Percentiles rank a stretch among this genome's conserved stretches.
Conservation (phyloP, 2,329 filamentous ascomycete species). For the Teratosphaeria nubilosa region DNA sequence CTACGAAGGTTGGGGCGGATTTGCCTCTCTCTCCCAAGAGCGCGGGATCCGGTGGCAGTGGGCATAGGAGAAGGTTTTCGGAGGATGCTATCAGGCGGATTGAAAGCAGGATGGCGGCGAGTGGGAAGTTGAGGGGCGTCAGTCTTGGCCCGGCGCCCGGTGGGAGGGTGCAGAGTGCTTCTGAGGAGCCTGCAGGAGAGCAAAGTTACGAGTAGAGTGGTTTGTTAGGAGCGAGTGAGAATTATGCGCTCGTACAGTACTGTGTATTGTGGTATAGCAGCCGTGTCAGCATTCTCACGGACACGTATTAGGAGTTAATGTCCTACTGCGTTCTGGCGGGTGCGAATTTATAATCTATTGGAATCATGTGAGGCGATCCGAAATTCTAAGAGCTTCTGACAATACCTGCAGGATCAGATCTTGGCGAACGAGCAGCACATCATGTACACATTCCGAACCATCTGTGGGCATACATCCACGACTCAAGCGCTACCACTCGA, state of each 20-base stretch:
- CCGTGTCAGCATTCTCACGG: not conserved
- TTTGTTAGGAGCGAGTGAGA: not conserved
- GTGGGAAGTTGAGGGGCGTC: slow-evolving; percentile 9
- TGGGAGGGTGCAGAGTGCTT: not conserved
- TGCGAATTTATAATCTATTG: not conserved
- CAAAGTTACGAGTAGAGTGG: not conserved
- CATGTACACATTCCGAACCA: not conserved
- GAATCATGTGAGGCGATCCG: not conserved
- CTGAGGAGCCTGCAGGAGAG: not conserved
- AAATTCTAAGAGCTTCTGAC: no score
- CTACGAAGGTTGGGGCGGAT: slow-evolving; percentile 7
- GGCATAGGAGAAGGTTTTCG: slow-evolving; percentile 19
- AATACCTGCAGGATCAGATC: not conserved
- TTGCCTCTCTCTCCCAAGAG: not conserved
- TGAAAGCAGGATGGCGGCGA: slow-evolving; percentile 10
- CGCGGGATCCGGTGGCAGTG: not conserved
- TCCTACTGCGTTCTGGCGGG: not conserved
- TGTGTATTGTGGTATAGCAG: not conserved
- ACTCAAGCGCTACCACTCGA: not conserved
- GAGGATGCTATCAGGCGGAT: slow-evolving; percentile 17
- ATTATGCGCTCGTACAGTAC: not conserved
- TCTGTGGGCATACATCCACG: not conserved
- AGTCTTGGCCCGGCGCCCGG: slow-evolving; percentile 12
- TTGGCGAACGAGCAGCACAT: not conserved
- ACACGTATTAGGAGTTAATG: not conserved